phyloP scores from a whole-genome alignment of 345 rosid species.

The Arabis alpina region DNA sequence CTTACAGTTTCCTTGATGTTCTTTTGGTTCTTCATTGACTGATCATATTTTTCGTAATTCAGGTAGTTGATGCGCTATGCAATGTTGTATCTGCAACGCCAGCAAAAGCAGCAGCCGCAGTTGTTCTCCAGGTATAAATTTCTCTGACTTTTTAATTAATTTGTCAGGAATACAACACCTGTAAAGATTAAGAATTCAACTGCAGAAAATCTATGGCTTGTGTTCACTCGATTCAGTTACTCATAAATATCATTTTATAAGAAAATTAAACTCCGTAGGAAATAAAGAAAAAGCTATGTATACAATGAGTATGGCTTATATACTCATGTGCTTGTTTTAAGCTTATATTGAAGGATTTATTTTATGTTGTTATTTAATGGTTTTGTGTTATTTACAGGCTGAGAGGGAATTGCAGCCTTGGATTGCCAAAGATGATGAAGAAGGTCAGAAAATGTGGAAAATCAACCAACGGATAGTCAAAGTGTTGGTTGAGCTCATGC shows the following conservation, averaged over 20 bases:
- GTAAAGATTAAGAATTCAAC: slow-evolving; percentile 9
- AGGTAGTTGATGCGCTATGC: slow-evolving; percentile 97
- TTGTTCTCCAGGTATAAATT: slow-evolving; percentile 88
- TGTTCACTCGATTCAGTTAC: slow-evolving; percentile 2
- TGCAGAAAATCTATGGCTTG: slow-evolving; percentile 20
- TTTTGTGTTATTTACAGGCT: slow-evolving; percentile 63
- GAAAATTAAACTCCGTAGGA: not conserved
- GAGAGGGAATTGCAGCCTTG: slow-evolving; percentile 97
- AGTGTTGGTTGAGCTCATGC: slow-evolving; percentile 88
- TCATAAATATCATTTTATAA: slow-evolving; percentile 1
- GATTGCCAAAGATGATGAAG: slow-evolving; percentile 95
- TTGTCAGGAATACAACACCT: not conserved
- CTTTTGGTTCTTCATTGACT: slow-evolving; percentile 25
- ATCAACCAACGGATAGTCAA: slow-evolving; percentile 92
- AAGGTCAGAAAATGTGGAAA: slow-evolving; percentile 95
- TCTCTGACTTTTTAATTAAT: slow-evolving; percentile 42
- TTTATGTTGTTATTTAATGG: slow-evolving; percentile 23
- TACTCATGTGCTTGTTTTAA: slow-evolving; percentile 5
- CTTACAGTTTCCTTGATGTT: slow-evolving; percentile 8
- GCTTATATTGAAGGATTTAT: slow-evolving; percentile 1
- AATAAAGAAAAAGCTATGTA: not conserved
- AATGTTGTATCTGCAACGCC: slow-evolving; percentile 92
- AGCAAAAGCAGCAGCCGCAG: slow-evolving; percentile 87
- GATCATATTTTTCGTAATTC: slow-evolving; percentile 27
- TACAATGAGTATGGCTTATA: not conserved